A percentile compares a stretch with the other conserved stretches of the same genome.
Evolutionary conservation across 2,329 filamentous ascomycete species (phyloP).

Genomic region (Ceratocystis destructans): DNA sequence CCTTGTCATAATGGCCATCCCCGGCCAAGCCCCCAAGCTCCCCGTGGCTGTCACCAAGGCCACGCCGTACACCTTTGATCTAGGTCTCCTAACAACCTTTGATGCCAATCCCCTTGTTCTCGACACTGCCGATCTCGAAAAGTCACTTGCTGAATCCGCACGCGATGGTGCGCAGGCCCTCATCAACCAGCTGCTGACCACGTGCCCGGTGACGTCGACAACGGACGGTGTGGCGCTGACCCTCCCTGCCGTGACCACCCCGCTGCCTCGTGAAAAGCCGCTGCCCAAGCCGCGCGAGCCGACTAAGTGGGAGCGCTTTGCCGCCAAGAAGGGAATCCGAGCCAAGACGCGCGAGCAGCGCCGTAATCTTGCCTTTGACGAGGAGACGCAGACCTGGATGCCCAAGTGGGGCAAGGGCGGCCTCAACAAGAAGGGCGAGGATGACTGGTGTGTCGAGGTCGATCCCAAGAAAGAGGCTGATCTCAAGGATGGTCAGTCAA

Average conservation of each 20-base stretch:
- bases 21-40: slow-evolving; percentile 35
- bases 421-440: slow-evolving; percentile 69
- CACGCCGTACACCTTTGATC: slow-evolving; percentile 83
- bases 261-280: slow-evolving; percentile 81
- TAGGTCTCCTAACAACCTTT: slow-evolving; percentile 71
- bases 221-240: slow-evolving; percentile 59
- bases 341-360: slow-evolving; percentile 68
- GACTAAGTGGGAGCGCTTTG: slow-evolving; percentile 94
- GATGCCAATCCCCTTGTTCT: slow-evolving; percentile 71
- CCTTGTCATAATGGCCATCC: slow-evolving; percentile 26
- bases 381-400: slow-evolving; percentile 74
- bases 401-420: slow-evolving; percentile 92
- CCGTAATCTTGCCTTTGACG: slow-evolving; percentile 66
- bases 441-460: slow-evolving; percentile 86
- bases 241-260: slow-evolving; percentile 56
- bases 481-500: slow-evolving; percentile 47
- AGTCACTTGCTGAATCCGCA: slow-evolving; percentile 56
- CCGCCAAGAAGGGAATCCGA: slow-evolving; percentile 92
- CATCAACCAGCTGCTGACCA: slow-evolving; percentile 86
- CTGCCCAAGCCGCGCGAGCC: slow-evolving; percentile 66
- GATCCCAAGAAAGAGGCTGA: slow-evolving; percentile 58
- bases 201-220: slow-evolving; percentile 63
- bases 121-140: slow-evolving; percentile 43
- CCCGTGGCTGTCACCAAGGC: slow-evolving; percentile 62
- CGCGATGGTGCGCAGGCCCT: slow-evolving; percentile 84